Conservation (phyloP, 2,329 filamentous ascomycete species). For the Purpureocillium takamizusanense region DNA sequence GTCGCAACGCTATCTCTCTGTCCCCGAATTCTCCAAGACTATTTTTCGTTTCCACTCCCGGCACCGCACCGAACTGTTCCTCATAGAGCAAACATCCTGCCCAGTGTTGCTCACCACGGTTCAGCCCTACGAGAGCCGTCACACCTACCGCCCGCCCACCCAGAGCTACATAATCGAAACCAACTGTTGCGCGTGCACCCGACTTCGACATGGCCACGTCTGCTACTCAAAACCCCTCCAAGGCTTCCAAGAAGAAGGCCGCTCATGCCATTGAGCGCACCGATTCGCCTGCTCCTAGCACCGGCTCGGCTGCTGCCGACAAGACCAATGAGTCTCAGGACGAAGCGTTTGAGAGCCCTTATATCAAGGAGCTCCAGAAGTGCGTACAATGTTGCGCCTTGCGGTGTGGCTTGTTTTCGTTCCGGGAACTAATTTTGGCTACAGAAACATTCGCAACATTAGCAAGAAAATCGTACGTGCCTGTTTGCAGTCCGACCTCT, state of each 20-base stretch:
- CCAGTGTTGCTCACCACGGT: too few species aligned
- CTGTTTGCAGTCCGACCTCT: constrained; percentile 1
- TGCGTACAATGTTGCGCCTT: constrained; percentile 32
- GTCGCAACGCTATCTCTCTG: constrained; percentile 2
- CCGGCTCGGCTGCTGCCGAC: constrained; percentile 34
- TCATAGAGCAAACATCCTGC: too few species aligned
- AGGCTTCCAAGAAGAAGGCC: constrained; percentile 60
- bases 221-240: constrained; percentile 50
- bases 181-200: constrained; percentile 4
- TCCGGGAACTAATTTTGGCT: background rate
- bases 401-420: background rate
- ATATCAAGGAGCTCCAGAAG: constrained; percentile 88
- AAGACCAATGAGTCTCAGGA: constrained; percentile 49
- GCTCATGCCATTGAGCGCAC: constrained; percentile 41
- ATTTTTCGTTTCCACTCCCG: too few species aligned
- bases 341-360: constrained; percentile 59
- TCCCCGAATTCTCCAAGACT: background rate
- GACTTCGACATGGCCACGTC: constrained; percentile 49
- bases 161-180: too few species aligned
- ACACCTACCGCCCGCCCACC: too few species aligned
- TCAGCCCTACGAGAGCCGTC: too few species aligned
- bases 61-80: too few species aligned
- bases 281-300: constrained; percentile 45
- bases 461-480: constrained; percentile 84
- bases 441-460: constrained; percentile 79